phyloP scores from a whole-genome alignment of 768 basidiomycete species.

The Candolleomyces eurysporus region DNA sequence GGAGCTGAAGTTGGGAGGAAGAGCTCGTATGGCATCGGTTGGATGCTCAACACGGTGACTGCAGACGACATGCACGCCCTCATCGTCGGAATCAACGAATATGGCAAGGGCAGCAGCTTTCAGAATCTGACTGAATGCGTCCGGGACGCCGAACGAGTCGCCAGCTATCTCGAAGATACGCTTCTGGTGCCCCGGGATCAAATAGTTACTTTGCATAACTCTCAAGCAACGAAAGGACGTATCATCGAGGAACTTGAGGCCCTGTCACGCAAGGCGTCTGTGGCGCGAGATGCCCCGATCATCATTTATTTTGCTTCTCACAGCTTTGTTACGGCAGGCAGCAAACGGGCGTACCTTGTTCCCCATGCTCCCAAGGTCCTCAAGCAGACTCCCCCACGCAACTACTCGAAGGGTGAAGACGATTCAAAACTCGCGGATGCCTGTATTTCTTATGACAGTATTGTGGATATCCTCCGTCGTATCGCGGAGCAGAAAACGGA shows the following conservation, averaged over 20 bases:
- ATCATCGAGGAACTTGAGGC: not conserved
- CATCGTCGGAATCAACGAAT: not conserved
- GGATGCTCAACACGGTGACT: not conserved
- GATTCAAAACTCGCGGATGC: not conserved
- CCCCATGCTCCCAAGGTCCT: not conserved
- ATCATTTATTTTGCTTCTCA: not conserved
- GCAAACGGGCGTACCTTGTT: not conserved
- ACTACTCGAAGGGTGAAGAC: not conserved
- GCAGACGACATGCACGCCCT: conserved; percentile 1
- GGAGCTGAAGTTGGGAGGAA: not conserved
- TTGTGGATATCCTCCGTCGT: not conserved
- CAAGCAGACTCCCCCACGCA: too few species aligned
- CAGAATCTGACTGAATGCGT: not conserved
- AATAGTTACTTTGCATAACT: not conserved
- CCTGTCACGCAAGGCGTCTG: not conserved
- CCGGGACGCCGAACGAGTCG: not conserved
- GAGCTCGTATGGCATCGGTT: not conserved
- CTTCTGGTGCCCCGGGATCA: not conserved
- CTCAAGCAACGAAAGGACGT: not conserved
- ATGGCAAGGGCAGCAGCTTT: not conserved
- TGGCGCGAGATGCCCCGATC: not conserved
- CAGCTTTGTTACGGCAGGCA: not conserved
- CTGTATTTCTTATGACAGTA: not conserved
- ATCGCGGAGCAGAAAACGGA: not conserved
- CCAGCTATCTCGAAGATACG: not conserved